Conservation (phyloP, 345 rosid genomes). For the Dimocarpus longan region DNA sequence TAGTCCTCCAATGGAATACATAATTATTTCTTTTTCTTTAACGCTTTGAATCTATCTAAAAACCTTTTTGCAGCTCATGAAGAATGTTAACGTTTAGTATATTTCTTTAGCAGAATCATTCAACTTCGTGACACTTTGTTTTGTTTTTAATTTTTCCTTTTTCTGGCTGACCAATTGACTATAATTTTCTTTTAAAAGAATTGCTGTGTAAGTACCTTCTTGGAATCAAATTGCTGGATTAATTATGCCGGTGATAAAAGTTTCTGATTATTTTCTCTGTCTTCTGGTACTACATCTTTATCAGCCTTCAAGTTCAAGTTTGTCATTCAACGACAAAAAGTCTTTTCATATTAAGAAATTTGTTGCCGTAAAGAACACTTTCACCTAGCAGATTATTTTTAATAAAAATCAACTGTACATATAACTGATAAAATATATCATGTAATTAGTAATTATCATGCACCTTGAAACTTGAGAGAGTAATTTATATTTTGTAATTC, state of each 20-base stretch:
- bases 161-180: conserved; percentile 1
- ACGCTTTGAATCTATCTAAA: conserved; percentile 36
- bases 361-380: not conserved
- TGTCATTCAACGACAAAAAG: not conserved
- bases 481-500: too few relatives aligned
- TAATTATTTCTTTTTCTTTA: conserved; percentile 22
- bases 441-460: too few relatives aligned
- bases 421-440: too few relatives aligned
- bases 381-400: not conserved
- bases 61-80: conserved; percentile 19
- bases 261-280: not conserved
- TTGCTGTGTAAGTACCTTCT: not conserved
- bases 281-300: not conserved
- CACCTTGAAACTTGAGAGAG: too few relatives aligned
- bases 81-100: not conserved
- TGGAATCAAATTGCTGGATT: conserved; percentile 1
- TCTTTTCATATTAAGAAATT: not conserved
- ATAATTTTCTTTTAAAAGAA: not conserved
- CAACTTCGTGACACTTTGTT: not conserved
- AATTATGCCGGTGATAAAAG: not conserved
- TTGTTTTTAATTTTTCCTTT: not conserved
- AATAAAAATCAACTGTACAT: too few relatives aligned
- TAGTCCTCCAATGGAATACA: not conserved
- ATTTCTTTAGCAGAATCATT: conserved; percentile 5
- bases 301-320: not conserved